Evolutionary conservation across 1,139 yeast genomes (phyloP).

Genomic region (Candida tunisiensis): DNA sequence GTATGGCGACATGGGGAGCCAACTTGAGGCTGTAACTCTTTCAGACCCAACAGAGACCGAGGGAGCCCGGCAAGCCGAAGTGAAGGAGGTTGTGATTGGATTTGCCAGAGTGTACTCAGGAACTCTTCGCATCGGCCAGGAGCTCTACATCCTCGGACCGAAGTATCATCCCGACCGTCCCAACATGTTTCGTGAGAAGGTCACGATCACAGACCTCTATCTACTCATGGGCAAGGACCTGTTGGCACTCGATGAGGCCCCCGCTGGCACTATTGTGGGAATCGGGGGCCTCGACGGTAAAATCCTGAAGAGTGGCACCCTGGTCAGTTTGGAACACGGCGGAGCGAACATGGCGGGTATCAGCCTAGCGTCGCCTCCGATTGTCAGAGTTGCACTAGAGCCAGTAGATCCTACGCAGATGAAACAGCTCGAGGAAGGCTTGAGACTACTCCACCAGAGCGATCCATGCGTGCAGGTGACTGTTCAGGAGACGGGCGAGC

Average conservation of each 20-base stretch:
- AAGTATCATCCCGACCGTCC: conserved; percentile 65
- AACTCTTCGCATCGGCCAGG: conserved; percentile 55
- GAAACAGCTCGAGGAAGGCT: conserved; percentile 59
- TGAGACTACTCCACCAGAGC: conserved; percentile 64
- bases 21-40: no score
- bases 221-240: conserved; percentile 89
- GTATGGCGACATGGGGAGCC: conserved; percentile 7
- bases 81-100: conserved; percentile 42
- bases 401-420: conserved; percentile 77
- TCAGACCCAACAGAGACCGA: conserved; percentile 21
- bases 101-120: conserved; percentile 88
- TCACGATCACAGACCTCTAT: conserved; percentile 49
- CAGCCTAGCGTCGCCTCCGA: conserved; percentile 57
- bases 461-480: conserved; percentile 93
- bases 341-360: conserved; percentile 64
- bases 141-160: conserved; percentile 65
- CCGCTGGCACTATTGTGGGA: conserved; percentile 93
- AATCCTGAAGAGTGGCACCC: conserved; percentile 74
- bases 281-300: conserved; percentile 79
- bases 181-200: conserved; percentile 34
- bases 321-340: conserved; percentile 29
- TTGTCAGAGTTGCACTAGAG: conserved; percentile 86
- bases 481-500: conserved; percentile 96
- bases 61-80: no score
- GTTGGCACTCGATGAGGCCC: conserved; percentile 59